A percentile compares a stretch with the other conserved stretches of the same genome.
These are phyloP conservation scores for Bipolaris cookei DNA, from an alignment of 2,329 filamentous ascomycete genomes.

Conservation along the genomic window DNA sequence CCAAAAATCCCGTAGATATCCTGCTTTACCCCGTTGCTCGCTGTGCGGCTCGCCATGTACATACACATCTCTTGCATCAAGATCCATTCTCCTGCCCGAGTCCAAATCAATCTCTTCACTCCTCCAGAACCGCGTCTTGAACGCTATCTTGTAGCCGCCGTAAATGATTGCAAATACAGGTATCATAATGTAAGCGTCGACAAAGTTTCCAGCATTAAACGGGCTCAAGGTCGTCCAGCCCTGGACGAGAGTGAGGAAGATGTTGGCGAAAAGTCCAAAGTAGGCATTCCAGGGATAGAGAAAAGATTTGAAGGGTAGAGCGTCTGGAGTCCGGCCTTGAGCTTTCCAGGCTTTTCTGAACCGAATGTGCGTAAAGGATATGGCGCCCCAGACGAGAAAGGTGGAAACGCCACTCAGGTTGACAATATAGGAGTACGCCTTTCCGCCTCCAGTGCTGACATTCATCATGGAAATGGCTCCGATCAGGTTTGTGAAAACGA, in stretches of 20 bases:
- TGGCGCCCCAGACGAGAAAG: slow-evolving; percentile 74
- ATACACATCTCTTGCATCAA: slow-evolving; percentile 38
- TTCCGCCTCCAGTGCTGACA: slow-evolving; percentile 68
- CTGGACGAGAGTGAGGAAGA: slow-evolving; percentile 61
- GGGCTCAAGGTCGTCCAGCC: slow-evolving; percentile 62
- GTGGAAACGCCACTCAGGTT: slow-evolving; percentile 73
- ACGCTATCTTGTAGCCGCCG: slow-evolving; percentile 55
- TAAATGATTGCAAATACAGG: slow-evolving; percentile 58
- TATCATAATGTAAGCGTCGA: slow-evolving; percentile 61
- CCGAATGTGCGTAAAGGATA: slow-evolving; percentile 73
- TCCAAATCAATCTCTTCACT: slow-evolving; percentile 50
- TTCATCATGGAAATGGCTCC: slow-evolving; percentile 79
- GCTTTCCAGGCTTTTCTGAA: slow-evolving; percentile 68
- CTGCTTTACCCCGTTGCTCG: slow-evolving; percentile 13
- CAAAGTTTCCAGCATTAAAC: slow-evolving; percentile 58
- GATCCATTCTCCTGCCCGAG: slow-evolving; percentile 45
- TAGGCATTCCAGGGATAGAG: slow-evolving; percentile 60
- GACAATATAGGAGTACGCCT: slow-evolving; percentile 72
- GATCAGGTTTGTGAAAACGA: slow-evolving; percentile 73
- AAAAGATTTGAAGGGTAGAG: slow-evolving; percentile 56
- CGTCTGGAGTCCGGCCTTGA: slow-evolving; percentile 44
- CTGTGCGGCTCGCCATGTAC: slow-evolving; percentile 12
- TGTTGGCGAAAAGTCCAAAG: slow-evolving; percentile 55
- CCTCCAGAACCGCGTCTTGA: slow-evolving; percentile 46
- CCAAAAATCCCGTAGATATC: slow-evolving; percentile 18